These are phyloP conservation scores for Allium fistulosum DNA, from an alignment of 106 monocot genomes.

Conservation along the genomic window DNA sequence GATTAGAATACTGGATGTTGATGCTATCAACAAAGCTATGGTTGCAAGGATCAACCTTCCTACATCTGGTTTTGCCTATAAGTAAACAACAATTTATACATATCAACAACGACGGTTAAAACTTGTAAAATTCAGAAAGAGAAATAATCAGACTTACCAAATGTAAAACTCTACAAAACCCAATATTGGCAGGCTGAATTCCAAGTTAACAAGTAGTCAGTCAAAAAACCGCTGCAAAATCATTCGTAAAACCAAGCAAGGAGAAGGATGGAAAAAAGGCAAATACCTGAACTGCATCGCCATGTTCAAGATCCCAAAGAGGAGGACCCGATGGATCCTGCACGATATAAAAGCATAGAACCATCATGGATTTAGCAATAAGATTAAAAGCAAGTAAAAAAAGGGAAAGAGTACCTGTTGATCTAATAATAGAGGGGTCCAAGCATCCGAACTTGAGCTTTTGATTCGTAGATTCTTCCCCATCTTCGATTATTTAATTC, in stretches of 20 bases:
- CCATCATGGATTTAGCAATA: background rate
- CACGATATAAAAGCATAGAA: background rate
- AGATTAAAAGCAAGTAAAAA: background rate
- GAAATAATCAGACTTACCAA: constrained; percentile 40
- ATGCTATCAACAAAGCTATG: constrained; percentile 75
- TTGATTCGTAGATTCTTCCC: constrained; percentile 9
- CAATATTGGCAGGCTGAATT: constrained; percentile 75
- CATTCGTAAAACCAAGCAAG: background rate
- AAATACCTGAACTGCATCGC: constrained; percentile 72
- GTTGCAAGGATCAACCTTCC: constrained; percentile 67
- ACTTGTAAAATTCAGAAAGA: background rate
- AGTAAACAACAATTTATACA: background rate
- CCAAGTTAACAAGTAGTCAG: background rate
- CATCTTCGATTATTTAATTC: background rate
- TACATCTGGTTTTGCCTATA: constrained; percentile 89
- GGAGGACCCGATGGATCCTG: constrained; percentile 34
- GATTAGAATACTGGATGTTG: constrained; percentile 77
- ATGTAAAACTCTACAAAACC: constrained; percentile 58
- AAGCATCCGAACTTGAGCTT: background rate
- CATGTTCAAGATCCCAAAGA: constrained; percentile 69
- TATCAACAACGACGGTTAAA: background rate
- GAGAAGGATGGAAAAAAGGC: background rate
- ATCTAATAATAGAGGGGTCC: background rate
- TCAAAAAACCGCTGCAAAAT: background rate
- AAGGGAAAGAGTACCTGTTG: background rate